These are phyloP conservation scores for Rhodotorula sp. DNA, from an alignment of 1,284 basidiomycete genomes.

Conservation along the genomic window DNA sequence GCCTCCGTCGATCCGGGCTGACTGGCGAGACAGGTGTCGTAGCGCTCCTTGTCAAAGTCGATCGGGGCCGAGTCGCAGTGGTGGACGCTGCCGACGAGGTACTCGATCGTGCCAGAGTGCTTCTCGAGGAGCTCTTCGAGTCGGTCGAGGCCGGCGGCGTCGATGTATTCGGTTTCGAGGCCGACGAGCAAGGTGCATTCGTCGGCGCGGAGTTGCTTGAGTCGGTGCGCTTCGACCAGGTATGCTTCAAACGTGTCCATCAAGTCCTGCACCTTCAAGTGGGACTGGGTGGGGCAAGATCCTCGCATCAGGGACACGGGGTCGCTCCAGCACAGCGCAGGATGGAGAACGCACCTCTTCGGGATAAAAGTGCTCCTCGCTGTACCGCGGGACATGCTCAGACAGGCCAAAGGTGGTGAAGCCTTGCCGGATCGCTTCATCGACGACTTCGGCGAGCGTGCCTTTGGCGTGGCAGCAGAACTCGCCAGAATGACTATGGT, in stretches of 20 bases:
- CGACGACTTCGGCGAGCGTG: constrained; percentile 72
- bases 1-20: constrained; percentile 31
- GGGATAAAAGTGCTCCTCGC: constrained; percentile 78
- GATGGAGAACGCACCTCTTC: constrained; percentile 69
- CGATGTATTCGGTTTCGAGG: constrained; percentile 89
- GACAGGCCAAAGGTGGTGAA: constrained; percentile 83
- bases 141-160: constrained; percentile 61
- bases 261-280: constrained; percentile 45
- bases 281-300: constrained; percentile 15
- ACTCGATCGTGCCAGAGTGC: constrained; percentile 68
- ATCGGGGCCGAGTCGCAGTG: constrained; percentile 86
- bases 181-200: constrained; percentile 78
- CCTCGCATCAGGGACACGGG: constrained; percentile 43
- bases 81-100: constrained; percentile 89
- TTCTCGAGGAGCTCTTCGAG: constrained; percentile 54
- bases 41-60: constrained; percentile 81
- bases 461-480: constrained; percentile 90
- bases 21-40: constrained; percentile 58
- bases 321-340: background rate
- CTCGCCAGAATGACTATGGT: constrained; percentile 94
- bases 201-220: constrained; percentile 62
- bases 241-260: constrained; percentile 66
- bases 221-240: constrained; percentile 69
- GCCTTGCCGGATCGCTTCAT: constrained; percentile 70
- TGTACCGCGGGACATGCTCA: constrained; percentile 92